phyloP scores from a whole-genome alignment of 129 eudicot genomes.

The Gnaphalium uliginosum region DNA sequence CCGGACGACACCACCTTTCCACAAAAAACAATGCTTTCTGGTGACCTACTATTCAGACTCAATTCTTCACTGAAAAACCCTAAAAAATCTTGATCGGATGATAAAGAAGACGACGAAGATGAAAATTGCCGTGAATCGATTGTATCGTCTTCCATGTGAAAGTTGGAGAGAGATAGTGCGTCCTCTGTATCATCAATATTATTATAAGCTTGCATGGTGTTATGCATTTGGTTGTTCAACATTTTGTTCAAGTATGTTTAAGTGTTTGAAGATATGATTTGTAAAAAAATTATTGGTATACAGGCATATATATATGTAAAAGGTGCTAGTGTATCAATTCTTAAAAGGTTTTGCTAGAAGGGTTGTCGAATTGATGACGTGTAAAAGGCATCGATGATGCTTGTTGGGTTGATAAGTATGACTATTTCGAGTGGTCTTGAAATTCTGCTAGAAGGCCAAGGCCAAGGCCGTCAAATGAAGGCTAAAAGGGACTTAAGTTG shows the following conservation, averaged over 20 bases:
- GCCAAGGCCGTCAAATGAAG: slow-evolving; percentile 2
- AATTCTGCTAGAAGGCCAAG: neutral
- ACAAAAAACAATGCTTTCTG: slow-evolving; percentile 23
- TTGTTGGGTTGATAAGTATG: neutral
- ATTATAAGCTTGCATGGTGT: slow-evolving; percentile 22
- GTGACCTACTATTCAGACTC: slow-evolving; percentile 10
- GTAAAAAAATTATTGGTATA: neutral
- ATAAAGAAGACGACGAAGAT: slow-evolving; percentile 25
- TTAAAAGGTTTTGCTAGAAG: neutral
- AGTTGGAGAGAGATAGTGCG: slow-evolving; percentile 34
- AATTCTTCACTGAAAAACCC: slow-evolving; percentile 37
- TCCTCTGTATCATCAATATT: slow-evolving; percentile 28
- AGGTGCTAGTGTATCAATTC: neutral
- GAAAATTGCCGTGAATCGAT: slow-evolving; percentile 1
- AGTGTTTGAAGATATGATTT: neutral
- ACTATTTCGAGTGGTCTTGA: neutral
- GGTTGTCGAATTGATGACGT: neutral
- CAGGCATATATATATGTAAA: neutral
- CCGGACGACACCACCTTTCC: slow-evolving; percentile 33
- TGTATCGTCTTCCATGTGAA: slow-evolving; percentile 20
- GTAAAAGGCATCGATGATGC: neutral
- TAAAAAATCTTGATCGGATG: slow-evolving; percentile 28
- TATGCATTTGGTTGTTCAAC: neutral
- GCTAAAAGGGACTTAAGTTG: slow-evolving; percentile 4
- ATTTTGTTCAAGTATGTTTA: neutral